phyloP scores from a whole-genome alignment of 495 filamentous ascomycete species.

The Talaromyces borbonicus region DNA sequence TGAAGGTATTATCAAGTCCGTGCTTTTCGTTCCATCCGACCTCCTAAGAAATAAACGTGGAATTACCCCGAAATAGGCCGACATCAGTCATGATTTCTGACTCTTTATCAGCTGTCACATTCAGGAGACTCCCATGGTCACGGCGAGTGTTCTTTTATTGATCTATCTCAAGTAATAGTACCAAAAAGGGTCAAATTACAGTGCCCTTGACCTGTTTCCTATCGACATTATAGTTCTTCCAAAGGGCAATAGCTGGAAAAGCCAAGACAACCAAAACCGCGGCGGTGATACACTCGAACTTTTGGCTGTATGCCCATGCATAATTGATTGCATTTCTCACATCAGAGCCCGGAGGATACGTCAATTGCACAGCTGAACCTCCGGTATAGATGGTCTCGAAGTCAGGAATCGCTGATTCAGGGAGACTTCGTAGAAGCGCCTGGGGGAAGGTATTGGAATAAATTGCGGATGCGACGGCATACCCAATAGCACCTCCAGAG shows the following conservation, averaged over 20 bases:
- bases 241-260: constrained; percentile 13
- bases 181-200: too few relatives aligned
- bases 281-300: constrained; percentile 12
- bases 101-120: too few relatives aligned
- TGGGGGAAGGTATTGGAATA: constrained; percentile 53
- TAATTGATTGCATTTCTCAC: constrained; percentile 10
- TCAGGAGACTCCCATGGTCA: too few relatives aligned
- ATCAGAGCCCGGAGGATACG: constrained; percentile 7
- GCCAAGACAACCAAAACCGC: constrained; percentile 11
- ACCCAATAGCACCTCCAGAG: constrained; percentile 56
- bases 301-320: constrained; percentile 13
- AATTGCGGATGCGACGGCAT: constrained; percentile 46
- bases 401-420: constrained; percentile 1
- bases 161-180: too few relatives aligned
- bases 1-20: too few relatives aligned
- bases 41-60: too few relatives aligned
- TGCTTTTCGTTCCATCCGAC: too few relatives aligned
- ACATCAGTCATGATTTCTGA: too few relatives aligned
- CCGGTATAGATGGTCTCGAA: constrained; percentile 3
- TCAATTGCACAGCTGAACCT: constrained; percentile 5
- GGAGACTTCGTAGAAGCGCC: constrained; percentile 23
- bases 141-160: too few relatives aligned
- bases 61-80: too few relatives aligned
- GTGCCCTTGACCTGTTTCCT: constrained; percentile 15
- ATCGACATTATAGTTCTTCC: constrained; percentile 15